These are phyloP conservation scores for Paramecium sonneborni DNA, from an alignment of 73 alveolate species.

Conservation along the genomic window DNA sequence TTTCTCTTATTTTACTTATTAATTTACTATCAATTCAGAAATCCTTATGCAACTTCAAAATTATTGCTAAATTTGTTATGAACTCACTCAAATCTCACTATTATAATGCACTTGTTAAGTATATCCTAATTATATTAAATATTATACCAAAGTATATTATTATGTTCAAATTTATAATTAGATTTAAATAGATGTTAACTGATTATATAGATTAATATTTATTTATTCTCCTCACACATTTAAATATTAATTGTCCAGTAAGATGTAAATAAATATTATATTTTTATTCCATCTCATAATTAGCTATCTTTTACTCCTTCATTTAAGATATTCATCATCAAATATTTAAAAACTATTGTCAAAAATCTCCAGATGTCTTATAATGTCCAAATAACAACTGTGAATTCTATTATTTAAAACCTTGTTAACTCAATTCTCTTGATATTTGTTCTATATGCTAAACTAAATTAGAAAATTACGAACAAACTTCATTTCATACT, in stretches of 20 bases:
- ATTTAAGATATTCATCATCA: background rate
- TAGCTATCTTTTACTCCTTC: background rate
- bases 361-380: background rate
- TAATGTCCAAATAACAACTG: conserved; percentile 49
- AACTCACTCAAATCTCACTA: background rate
- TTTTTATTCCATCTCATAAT: background rate
- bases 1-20: background rate
- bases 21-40: background rate
- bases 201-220: no score
- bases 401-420: conserved; percentile 20
- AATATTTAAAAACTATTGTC: conserved; percentile 36
- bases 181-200: conserved; percentile 15
- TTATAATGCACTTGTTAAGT: conserved; percentile 6
- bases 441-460: background rate
- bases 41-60: background rate
- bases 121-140: background rate
- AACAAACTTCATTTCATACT: background rate
- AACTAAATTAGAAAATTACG: background rate
- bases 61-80: background rate
- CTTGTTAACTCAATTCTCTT: background rate
- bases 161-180: background rate
- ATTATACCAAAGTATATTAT: background rate
- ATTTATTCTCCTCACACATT: no score
- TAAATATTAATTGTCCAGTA: background rate
- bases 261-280: background rate